Percentiles rank a stretch among this genome's conserved stretches.
phyloP scores from a whole-genome alignment of 2,329 filamentous ascomycete species.

The Penicillium sp. region DNA sequence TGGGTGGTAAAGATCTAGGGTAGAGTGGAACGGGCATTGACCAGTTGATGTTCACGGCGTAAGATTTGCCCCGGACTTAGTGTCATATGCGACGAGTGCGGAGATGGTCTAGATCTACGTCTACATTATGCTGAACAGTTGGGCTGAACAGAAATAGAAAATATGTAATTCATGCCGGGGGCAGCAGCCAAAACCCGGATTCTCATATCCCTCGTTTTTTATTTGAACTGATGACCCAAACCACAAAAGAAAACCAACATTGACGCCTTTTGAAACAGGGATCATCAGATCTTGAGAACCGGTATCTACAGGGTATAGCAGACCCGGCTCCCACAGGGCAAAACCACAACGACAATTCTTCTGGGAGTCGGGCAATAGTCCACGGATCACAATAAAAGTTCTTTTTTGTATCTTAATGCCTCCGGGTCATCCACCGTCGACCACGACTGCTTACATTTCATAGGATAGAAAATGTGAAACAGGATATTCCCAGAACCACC shows the following conservation, averaged over 20 bases:
- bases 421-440: conserved; percentile 7
- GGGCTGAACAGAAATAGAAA: conserved; percentile 24
- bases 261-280: conserved; percentile 23
- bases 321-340: conserved; percentile 6
- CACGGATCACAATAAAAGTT: conserved; percentile 5
- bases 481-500: conserved; percentile 25
- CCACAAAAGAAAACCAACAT: conserved; percentile 23
- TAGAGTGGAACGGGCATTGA: not conserved
- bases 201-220: conserved; percentile 26
- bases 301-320: conserved; percentile 2
- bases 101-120: not conserved
- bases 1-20: not conserved
- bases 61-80: not conserved
- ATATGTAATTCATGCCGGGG: conserved; percentile 28
- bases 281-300: conserved; percentile 17
- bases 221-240: conserved; percentile 24
- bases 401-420: conserved; percentile 6
- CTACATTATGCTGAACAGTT: not conserved
- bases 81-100: not conserved
- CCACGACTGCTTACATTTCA: conserved; percentile 6
- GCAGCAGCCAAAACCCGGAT: conserved; percentile 26
- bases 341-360: conserved; percentile 2
- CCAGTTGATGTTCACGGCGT: not conserved
- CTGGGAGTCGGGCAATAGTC: conserved; percentile 5
- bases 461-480: conserved; percentile 6